Conservation (phyloP, 352 stramenopile genomes). For the Phytophthora sp. region DNA sequence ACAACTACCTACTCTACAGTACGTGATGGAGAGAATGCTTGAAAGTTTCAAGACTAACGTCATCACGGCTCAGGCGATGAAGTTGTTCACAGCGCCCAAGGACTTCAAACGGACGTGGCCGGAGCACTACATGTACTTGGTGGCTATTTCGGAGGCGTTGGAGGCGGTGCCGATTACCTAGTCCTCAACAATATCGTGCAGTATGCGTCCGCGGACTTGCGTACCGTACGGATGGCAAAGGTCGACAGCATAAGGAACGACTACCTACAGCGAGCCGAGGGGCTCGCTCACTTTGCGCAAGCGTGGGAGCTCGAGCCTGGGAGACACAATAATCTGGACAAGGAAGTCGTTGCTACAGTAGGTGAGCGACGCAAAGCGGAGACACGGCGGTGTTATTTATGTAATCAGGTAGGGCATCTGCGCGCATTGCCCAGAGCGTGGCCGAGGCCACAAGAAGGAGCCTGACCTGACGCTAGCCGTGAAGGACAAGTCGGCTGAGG, state of each 20-base stretch:
- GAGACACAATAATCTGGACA: background rate
- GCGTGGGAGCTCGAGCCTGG: background rate
- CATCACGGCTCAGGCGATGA: slow-evolving; percentile 1
- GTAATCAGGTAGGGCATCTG: background rate
- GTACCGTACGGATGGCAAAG: slow-evolving; percentile 4
- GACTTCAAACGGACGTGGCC: background rate
- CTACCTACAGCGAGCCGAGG: slow-evolving; percentile 4
- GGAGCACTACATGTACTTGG: slow-evolving; percentile 9
- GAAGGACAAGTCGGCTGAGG: background rate
- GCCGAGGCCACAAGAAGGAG: background rate
- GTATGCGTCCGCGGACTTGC: slow-evolving; percentile 9
- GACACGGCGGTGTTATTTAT: background rate
- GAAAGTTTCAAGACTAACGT: slow-evolving; percentile 10
- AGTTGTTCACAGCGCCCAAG: too few species aligned
- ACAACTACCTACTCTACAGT: background rate
- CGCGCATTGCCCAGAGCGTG: background rate
- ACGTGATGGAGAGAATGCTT: slow-evolving; percentile 11
- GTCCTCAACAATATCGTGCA: slow-evolving; percentile 20
- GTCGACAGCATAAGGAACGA: background rate
- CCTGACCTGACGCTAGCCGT: background rate
- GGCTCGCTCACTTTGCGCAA: slow-evolving; percentile 6
- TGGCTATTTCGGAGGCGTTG: background rate
- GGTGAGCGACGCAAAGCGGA: background rate
- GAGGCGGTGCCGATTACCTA: background rate
- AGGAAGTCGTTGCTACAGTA: background rate